Base-by-base conservation (phyloP, 1,284 basidiomycete species). In the Anthracocystis walkeri region DNA sequence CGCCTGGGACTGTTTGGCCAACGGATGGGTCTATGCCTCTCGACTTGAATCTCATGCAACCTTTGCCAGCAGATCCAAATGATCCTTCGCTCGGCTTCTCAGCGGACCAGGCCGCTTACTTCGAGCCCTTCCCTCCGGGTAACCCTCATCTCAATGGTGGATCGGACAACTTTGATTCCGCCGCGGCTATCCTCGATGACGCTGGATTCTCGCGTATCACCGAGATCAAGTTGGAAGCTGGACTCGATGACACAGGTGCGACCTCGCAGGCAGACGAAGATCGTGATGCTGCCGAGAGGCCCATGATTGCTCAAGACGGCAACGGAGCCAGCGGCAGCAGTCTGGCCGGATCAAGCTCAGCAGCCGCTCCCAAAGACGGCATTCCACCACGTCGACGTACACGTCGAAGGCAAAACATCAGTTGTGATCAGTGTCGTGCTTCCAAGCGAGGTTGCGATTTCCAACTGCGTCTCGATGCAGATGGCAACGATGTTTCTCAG, bases 371-470 rank as follows among this genome's bases (percentile, higher is more conserved):
- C 7, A 65, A 29, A 42, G 72, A 75, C 25, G 72, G 56, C 45
- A 58, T 69, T n/a, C 59, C 72, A 7, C 68, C 74, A 14, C 64
- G 74, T 29, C 44, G 74, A 8, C 57, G 74, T 20, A 76, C 69
- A 21, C 68, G 75, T 16, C 45, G 75, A 33, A 58, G 75, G 50
- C 75, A 77, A 38, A 77, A 77, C 51, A 73, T 77, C 59, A 77
- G 75, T 73, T 77, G 75, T 23, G 75, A 77, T 46, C 75, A 77
- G 51, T 77, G 75, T 40, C 61, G 75, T 23, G 75, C 75, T 12
- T 77, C 75, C 14, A 77, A 77, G 58, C 61, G 75, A 46, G 75
- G 75, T 7, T 77, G 75, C 21, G 75, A 77, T 33, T 77, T 77
- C 27, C 75, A 77, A 45, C 58, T 77, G 33, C 64, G 67, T 31